Conservation (phyloP, 306 rosid genomes). For the Fagus crenata region DNA sequence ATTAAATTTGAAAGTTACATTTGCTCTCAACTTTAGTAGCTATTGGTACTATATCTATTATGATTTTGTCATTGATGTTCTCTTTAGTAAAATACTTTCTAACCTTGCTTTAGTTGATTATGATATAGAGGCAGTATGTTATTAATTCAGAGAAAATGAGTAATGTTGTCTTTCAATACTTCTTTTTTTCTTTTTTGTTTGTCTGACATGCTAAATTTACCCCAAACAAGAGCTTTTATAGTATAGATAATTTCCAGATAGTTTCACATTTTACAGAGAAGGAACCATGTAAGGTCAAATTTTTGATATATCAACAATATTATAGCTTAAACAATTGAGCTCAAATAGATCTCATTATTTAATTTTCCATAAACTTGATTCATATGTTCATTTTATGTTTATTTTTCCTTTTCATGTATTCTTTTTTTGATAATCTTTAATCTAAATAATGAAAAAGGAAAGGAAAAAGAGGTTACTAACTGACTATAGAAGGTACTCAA, state of each 20-base stretch:
- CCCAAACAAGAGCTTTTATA: not conserved
- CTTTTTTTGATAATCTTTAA: no score
- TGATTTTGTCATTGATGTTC: not conserved
- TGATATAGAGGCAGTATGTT: not conserved
- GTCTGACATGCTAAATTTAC: not conserved
- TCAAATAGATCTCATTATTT: not conserved
- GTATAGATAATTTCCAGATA: not conserved
- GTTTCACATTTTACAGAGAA: not conserved
- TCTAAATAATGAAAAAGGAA: no score
- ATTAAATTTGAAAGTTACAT: not conserved
- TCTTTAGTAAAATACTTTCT: not conserved
- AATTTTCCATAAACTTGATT: no score
- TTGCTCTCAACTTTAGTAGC: not conserved
- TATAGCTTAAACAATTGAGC: not conserved
- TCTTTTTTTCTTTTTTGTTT: not conserved
- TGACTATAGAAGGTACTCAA: not conserved
- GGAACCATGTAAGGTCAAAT: not conserved
- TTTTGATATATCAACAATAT: not conserved
- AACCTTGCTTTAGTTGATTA: not conserved
- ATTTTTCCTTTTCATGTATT: not conserved
- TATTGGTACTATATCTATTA: not conserved
- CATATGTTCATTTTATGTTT: not conserved
- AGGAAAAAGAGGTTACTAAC: no score
- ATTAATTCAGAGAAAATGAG: not conserved
- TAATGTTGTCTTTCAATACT: not conserved